phyloP scores from a whole-genome alignment of 2,329 filamentous ascomycete species.

The Monilinia vaccinii-corymbosi region DNA sequence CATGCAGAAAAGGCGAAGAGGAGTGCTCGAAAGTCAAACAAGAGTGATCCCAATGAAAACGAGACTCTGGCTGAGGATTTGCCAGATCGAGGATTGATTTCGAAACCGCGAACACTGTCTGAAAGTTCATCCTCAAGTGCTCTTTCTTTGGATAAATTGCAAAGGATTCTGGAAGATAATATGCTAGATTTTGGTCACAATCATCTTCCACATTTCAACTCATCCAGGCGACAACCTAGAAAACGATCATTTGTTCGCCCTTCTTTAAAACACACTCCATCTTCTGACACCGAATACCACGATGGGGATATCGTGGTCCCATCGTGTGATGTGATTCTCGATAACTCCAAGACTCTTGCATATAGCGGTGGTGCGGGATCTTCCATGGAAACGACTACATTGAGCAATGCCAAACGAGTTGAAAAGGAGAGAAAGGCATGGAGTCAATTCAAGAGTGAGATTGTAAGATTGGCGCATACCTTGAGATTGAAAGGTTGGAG shows the following conservation, averaged over 20 bases:
- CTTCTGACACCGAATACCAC: conserved; percentile 77
- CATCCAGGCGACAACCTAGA: conserved; percentile 17
- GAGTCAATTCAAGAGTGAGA: conserved; percentile 84
- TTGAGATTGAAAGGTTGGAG: conserved; percentile 88
- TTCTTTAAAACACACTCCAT: conserved; percentile 35
- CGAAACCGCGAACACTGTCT: conserved; percentile 40
- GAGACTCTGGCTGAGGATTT: conserved; percentile 4
- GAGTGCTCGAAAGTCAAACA: conserved; percentile 42
- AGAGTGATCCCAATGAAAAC: conserved; percentile 25
- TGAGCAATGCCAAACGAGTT: conserved; percentile 37
- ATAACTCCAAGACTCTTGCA: conserved; percentile 82
- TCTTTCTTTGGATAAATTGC: conserved; percentile 69
- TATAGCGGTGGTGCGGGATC: conserved; percentile 48
- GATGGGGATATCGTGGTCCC: conserved; percentile 81
- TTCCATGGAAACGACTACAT: conserved; percentile 32
- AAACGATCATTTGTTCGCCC: conserved; percentile 17
- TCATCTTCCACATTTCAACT: conserved; percentile 20
- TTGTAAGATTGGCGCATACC: conserved; percentile 81
- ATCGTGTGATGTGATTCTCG: conserved; percentile 71
- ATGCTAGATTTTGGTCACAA: conserved; percentile 35
- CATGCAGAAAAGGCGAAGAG: conserved; percentile 67
- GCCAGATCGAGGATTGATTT: conserved; percentile 10
- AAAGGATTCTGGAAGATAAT: conserved; percentile 67
- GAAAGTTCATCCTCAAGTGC: conserved; percentile 58
- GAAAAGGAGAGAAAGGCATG: conserved; percentile 69